A percentile compares a stretch with the other conserved stretches of the same genome.
Conservation (phyloP, 164 flowering plant genomes). For the Vitis amurensis region DNA sequence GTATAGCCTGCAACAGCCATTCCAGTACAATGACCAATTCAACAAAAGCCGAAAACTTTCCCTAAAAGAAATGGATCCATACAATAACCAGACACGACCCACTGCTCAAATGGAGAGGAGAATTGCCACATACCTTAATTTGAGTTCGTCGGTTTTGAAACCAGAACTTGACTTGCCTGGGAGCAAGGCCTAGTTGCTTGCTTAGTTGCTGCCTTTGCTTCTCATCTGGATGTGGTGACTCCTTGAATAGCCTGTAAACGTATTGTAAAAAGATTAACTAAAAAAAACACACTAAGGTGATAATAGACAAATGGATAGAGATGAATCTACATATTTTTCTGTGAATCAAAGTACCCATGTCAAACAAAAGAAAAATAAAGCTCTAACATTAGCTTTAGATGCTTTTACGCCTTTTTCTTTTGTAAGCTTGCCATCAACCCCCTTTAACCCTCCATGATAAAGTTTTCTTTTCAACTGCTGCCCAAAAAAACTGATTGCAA, state of each 20-base stretch:
- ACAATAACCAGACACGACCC: neutral
- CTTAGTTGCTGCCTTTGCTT: conserved; percentile 97
- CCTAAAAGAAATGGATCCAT: neutral
- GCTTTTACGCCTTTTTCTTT: conserved; percentile 2
- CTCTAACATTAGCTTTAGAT: conserved; percentile 3
- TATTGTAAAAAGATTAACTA: neutral
- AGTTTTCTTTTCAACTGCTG: neutral
- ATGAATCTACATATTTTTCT: neutral
- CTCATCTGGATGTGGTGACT: conserved; percentile 99
- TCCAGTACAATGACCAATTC: neutral
- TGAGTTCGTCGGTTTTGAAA: conserved; percentile 99
- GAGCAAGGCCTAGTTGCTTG: conserved; percentile 94
- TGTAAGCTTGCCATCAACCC: neutral
- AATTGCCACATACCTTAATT: conserved; percentile 60
- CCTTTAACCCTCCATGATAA: neutral
- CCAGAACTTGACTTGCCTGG: conserved; percentile 99
- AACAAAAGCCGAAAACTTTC: neutral
- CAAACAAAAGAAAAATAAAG: conserved; percentile 10
- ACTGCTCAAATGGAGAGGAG: neutral
- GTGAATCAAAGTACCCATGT: neutral
- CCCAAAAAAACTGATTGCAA: neutral
- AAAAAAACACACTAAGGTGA: neutral
- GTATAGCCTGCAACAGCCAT: conserved; percentile 68
- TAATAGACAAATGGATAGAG: too few relatives aligned
- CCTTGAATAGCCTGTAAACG: conserved; percentile 75